Conservation (phyloP, 2,329 filamentous ascomycete species). For the Aspergillus floridensis region DNA sequence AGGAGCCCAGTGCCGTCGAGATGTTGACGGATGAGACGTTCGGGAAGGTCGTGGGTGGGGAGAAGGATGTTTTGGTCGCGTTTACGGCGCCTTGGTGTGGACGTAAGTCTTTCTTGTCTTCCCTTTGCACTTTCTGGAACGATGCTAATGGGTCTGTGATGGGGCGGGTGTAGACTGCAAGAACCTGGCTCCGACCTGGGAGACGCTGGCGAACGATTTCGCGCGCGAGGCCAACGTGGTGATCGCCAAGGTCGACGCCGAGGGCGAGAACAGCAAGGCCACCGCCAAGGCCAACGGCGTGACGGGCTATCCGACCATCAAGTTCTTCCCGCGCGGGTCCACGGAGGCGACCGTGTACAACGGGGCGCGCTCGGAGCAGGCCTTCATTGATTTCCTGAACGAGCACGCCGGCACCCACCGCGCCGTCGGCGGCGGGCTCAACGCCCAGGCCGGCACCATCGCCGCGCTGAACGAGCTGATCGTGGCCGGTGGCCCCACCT, state of each 20-base stretch:
- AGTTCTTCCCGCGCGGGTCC: constrained; percentile 89
- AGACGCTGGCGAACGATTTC: constrained; percentile 80
- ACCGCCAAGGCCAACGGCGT: constrained; percentile 74
- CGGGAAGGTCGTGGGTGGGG: constrained; percentile 70
- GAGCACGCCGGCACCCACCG: constrained; percentile 85
- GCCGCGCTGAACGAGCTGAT: constrained; percentile 74
- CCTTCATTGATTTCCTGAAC: constrained; percentile 80
- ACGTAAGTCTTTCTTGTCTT: constrained; percentile 64
- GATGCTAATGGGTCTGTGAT: background rate
- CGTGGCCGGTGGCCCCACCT: constrained; percentile 64
- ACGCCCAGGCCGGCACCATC: constrained; percentile 77
- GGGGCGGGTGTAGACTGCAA: constrained; percentile 77
- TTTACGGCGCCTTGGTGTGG: constrained; percentile 99
- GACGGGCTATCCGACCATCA: constrained; percentile 90
- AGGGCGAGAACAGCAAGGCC: constrained; percentile 79
- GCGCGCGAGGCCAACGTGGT: constrained; percentile 72
- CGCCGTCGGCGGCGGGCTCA: constrained; percentile 73
- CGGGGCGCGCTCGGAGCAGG: constrained; percentile 72
- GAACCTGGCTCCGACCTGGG: constrained; percentile 84
- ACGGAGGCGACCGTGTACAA: constrained; percentile 69
- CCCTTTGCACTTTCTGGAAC: no score
- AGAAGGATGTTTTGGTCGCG: constrained; percentile 88
- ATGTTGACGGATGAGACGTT: constrained; percentile 80
- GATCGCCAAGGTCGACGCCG: constrained; percentile 93
- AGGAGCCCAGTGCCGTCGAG: constrained; percentile 69